These are phyloP conservation scores for Globisporangium sylvaticum DNA, from an alignment of 352 stramenopile genomes.

Conservation along the genomic window DNA sequence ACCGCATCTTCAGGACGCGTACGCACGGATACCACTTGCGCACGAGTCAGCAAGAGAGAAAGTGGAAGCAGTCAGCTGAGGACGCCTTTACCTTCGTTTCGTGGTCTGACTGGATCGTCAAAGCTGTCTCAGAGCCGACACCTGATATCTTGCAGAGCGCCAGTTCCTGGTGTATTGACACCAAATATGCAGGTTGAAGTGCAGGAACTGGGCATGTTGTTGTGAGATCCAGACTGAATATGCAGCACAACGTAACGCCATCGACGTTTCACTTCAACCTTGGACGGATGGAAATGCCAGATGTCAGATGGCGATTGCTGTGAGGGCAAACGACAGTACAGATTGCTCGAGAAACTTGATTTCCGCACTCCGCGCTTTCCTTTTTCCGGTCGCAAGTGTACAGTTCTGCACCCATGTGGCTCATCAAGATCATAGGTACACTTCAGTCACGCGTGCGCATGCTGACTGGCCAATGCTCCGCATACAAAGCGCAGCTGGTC, in stretches of 20 bases:
- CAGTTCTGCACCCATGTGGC: neutral
- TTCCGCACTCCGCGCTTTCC: neutral
- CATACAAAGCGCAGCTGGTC: too few species aligned
- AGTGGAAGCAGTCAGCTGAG: neutral
- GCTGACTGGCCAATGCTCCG: neutral
- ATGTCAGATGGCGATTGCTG: neutral
- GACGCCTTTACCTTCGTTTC: neutral
- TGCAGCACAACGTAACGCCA: neutral
- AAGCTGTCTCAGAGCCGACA: neutral
- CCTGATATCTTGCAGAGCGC: too few species aligned
- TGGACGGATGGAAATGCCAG: neutral
- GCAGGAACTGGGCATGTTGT: neutral
- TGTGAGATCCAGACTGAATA: neutral
- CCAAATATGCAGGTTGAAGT: neutral
- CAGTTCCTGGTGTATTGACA: neutral
- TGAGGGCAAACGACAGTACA: too few species aligned
- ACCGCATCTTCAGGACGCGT: neutral
- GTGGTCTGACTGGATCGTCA: neutral
- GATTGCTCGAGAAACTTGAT: too few species aligned
- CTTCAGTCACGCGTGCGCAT: neutral
- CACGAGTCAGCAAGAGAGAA: neutral
- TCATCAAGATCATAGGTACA: neutral
- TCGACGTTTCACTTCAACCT: conserved; percentile 3
- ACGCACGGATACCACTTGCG: neutral
- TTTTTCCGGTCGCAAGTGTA: neutral